phyloP scores from a whole-genome alignment of 805 yeast genomes.

The Saturnispora besseyi region DNA sequence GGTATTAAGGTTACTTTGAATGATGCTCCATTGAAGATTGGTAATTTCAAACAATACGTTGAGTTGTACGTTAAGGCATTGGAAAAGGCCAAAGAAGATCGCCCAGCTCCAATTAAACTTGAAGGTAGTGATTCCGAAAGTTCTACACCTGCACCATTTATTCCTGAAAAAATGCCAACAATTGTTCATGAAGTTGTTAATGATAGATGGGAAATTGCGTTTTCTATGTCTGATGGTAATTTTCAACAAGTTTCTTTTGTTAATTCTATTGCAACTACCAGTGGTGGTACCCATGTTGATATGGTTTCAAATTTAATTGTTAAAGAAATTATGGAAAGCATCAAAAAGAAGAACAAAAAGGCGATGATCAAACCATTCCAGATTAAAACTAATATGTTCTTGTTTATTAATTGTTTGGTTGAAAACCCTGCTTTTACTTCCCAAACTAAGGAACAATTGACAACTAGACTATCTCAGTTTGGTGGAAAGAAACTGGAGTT shows the following conservation, averaged over 20 bases:
- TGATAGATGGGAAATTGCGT: conserved; percentile 94
- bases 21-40: conserved; percentile 59
- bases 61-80: conserved; percentile 82
- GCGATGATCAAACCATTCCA: conserved; percentile 81
- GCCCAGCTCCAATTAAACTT: conserved; percentile 10
- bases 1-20: conserved; percentile 74
- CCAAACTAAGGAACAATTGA: conserved; percentile 92
- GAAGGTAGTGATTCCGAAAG: conserved; percentile 3
- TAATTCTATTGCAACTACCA: conserved; percentile 92
- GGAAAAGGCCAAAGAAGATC: conserved; percentile 37
- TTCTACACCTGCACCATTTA: conserved; percentile 6
- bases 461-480: conserved; percentile 81
- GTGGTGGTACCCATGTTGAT: conserved; percentile 95
- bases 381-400: conserved; percentile 79
- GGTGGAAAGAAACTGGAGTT: conserved; percentile 75
- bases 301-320: conserved; percentile 78
- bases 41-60: conserved; percentile 76
- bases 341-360: conserved; percentile 56
- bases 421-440: conserved; percentile 97
- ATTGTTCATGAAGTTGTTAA: conserved; percentile 73
- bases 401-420: conserved; percentile 84
- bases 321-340: conserved; percentile 59
- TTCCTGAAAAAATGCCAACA: conserved; percentile 36
- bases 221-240: conserved; percentile 81
- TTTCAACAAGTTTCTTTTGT: conserved; percentile 96